Evolutionary conservation across 371 early-diverging fungal species (phyloP), one percentile per base, ranked within the genome.

Genomic region (Rhizopus delemar): DNA sequence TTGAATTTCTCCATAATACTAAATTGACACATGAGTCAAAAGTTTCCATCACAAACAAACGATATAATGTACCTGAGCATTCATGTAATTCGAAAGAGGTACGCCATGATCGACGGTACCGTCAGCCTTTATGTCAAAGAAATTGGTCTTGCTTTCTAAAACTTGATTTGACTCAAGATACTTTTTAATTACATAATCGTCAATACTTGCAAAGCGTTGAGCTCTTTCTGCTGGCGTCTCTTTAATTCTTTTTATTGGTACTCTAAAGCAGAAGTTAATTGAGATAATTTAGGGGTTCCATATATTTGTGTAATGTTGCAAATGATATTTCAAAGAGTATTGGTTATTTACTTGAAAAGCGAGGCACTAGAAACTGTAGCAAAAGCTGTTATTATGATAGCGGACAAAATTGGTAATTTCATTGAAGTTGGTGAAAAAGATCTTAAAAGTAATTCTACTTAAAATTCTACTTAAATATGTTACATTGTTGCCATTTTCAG

Each of bases 71-170:
- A 87, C 87, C 81, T 96, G 97, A 16, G 97, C 97, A 70, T 98
- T 95, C 92, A 93, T 88, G 66, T 88, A 97, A 84, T 97, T 93
- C 53, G 90, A 86, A 31, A 93, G 81, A 28, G 97, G 94, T 11
- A 95, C 89, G 46, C 91, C 90, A 68, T 90, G 90, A 12, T 85
- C 65, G 28, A 85, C 82, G 12, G 71, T 73, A 57, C 87, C 89
- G 43, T 82, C 76, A 29, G 78, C 71, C 60, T 83, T 81, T 1
- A 68, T 35, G 43, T 69, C 54, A 52, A 65, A 69, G 3, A 62
- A 41, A 22, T 48, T 34, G n/a, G 57, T 34, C 16, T 66, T 69
- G 35, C 71, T 64, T 41, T 77, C 63, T 54, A 81, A 80, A 41
- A 70, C 68, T 34, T 70, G 74, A 51, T 79, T 74, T 12, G 76